A percentile compares a stretch with the other conserved stretches of the same genome.
phyloP scores from a whole-genome alignment of 75 land plant species.

The Gnetum montanum region DNA sequence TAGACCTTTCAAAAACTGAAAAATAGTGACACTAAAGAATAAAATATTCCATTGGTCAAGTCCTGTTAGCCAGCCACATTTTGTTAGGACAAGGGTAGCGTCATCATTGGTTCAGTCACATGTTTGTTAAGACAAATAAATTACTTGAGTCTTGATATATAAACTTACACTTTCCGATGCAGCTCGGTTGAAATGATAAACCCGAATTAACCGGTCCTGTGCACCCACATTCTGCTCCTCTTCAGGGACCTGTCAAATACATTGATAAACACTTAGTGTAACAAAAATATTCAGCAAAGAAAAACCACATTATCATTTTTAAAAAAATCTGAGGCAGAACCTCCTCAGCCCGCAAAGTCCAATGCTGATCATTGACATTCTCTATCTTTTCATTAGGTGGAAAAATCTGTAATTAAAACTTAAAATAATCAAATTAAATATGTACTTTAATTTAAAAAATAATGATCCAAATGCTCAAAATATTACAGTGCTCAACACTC shows the following conservation, averaged over 20 bases:
- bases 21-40: background rate
- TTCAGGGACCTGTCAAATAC: constrained; percentile 67
- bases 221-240: constrained; percentile 89
- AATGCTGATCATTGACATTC: constrained; percentile 93
- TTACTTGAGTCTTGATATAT: background rate
- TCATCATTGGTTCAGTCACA: too few species aligned
- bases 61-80: too few species aligned
- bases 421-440: background rate
- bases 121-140: constrained; percentile 2
- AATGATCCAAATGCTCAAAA: background rate
- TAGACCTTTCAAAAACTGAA: too few species aligned
- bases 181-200: constrained; percentile 82
- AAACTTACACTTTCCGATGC: constrained; percentile 78
- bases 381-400: constrained; percentile 84
- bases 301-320: background rate
- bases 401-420: constrained; percentile 59
- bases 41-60: background rate
- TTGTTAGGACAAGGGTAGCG: too few species aligned
- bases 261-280: background rate
- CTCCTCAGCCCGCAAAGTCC: constrained; percentile 98
- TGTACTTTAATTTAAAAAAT: background rate
- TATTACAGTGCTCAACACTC: background rate
- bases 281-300: background rate
- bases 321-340: constrained; percentile 10
- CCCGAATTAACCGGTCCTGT: constrained; percentile 90